Evolutionary conservation across 176 grass and related monocot species (phyloP), one percentile per base, ranked within the genome.

Genomic region (Eleusine coracana): DNA sequence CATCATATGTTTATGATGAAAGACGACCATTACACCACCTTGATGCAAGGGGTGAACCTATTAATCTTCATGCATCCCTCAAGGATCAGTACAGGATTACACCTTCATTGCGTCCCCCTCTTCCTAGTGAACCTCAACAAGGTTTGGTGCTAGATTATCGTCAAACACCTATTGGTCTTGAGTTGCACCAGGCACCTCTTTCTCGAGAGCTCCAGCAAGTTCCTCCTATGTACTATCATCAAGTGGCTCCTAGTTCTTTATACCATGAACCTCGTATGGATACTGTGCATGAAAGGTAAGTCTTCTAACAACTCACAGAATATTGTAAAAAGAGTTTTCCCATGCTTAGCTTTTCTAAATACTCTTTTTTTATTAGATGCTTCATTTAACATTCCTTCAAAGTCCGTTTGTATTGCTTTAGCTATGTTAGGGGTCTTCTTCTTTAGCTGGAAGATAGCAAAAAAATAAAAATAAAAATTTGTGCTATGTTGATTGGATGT

Each of bases 231-330:
- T 90, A 86, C 68, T 86, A 86, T 83, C 77, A 54, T 13, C 73
- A 73, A 25, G 59, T 42, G 69, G 79, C 66, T 73, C 80, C 83
- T 73, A 54, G 16, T 28, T 59, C n/a, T n/a, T 20, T 29, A 14
- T 79, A 83, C 64, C 72, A 83, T 76, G 78, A 63, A 72, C 78
- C 70, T 81, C 88, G 65, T 56, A 45, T 69, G 39, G 84, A 74
- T 75, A 61, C 48, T 56, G 52, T 56, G 18, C 52, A 56, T 56
- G 52, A 56, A 56, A 56, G 52, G 52, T 18, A 21, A 20, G 52
- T 56, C 52, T 56, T 56, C 17, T 56, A 56, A 6, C 17, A 15
- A 20, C 52, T 55, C 52, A 5, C 3, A 34, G 2, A 34, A 34
- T 34, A 34, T 2, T 34, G 31, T 34, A 34, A 34, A 34, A 34